Evolutionary conservation across 2,329 filamentous ascomycete genomes (phyloP), one percentile per base, ranked within the genome.

Genomic region (Westerdykella aurantiaca): DNA sequence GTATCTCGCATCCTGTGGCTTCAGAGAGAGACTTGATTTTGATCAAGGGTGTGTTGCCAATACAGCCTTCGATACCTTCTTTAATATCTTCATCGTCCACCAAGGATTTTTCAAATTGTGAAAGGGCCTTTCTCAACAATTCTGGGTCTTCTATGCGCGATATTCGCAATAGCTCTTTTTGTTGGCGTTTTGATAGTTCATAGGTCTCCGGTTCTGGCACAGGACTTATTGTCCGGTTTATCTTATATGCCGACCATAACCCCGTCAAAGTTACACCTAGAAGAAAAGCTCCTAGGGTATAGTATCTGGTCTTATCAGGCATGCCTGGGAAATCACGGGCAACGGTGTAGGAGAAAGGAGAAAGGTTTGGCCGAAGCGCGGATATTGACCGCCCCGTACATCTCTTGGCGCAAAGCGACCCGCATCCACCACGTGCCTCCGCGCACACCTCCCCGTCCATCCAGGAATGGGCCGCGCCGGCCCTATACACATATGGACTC

Each of bases 31-130:
- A 90, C 54, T 82, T 85, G 63, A 98, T 89, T 51, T 81, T 81
- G 57, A 98, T 80, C 21, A 98, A 77, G 1, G 90, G 91, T 12
- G 93, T 98, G 68, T 95, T 86, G 44, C 93, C 93, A 62, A 98
- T 97, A 62, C 86, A 88, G 37, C 84, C 87, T 67, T 95, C 89
- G 47, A 98, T 86, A 14, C 93, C 93, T 44, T 87, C 79, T 12
- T 81, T 80, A 44, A 91, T 80, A 21, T 61, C 57, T 23, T 51
- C 58, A 11, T 37, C 42, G 29, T 48, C 48, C 2, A 44, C 44
- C 14, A 57, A 41, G 4, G 45, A 46, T 16, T 44, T 41, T 2
- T 53, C 50, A 7, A 58, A 40, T 5, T 61, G 55, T 6, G 44
- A 38, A 37, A 63, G 35, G 3, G 44, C 57, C 34, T 59, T 59